phyloP scores from a whole-genome alignment of 2,329 filamentous ascomycete genomes.

The Juglanconis oblonga region DNA sequence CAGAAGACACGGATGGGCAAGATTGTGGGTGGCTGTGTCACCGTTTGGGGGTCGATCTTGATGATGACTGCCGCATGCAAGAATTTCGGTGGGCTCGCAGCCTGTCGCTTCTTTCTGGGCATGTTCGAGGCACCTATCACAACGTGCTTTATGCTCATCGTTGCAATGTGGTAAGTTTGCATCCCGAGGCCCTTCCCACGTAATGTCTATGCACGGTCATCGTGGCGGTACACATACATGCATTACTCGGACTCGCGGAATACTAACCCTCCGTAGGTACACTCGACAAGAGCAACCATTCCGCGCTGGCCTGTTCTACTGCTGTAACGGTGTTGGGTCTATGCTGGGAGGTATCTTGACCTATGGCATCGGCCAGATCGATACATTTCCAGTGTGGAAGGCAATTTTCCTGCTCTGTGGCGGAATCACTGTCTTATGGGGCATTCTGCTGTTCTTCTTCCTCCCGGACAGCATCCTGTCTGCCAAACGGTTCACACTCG shows the following conservation, averaged over 20 bases:
- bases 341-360: constrained; percentile 34
- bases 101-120: constrained; percentile 44
- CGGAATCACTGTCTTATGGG: constrained; percentile 40
- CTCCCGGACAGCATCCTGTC: constrained; percentile 42
- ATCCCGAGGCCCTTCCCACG: too few relatives aligned
- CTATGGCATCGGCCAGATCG: constrained; percentile 38
- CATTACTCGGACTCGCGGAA: too few relatives aligned
- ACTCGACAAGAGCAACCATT: constrained; percentile 43
- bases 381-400: constrained; percentile 40
- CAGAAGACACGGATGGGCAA: constrained; percentile 35
- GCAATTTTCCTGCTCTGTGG: constrained; percentile 44
- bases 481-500: constrained; percentile 37
- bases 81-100: constrained; percentile 40
- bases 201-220: too few relatives aligned
- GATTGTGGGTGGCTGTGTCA: constrained; percentile 30
- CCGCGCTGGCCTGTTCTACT: constrained; percentile 42
- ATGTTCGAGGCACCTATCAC: constrained; percentile 46
- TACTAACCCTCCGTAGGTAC: constrained; percentile 30
- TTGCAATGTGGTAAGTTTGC: constrained; percentile 39
- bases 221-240: too few relatives aligned
- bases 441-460: constrained; percentile 34
- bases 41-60: constrained; percentile 36
- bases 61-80: constrained; percentile 39
- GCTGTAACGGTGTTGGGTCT: constrained; percentile 36
- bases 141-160: constrained; percentile 48